Percentiles rank a stretch among this genome's conserved stretches.
Conservation (phyloP, 129 eudicot species). For the Artemisia tridentata region DNA sequence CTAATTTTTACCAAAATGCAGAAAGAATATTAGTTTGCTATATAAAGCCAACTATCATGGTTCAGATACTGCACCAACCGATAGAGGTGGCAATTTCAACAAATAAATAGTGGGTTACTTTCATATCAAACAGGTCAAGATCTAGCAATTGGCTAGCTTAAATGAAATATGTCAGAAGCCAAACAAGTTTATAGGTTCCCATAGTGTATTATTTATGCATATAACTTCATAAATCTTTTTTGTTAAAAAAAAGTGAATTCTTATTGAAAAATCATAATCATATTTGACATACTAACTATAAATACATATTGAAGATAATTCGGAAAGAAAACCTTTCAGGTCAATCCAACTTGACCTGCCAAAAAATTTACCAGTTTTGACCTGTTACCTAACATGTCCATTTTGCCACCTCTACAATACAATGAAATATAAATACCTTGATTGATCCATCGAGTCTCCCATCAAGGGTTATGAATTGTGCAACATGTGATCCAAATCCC, state of each 20-base stretch:
- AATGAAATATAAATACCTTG: constrained; percentile 44
- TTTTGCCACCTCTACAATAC: constrained; percentile 6
- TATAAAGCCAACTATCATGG: neutral
- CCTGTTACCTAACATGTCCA: constrained; percentile 6
- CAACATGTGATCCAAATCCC: constrained; percentile 95
- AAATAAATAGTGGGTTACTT: neutral
- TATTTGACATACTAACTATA: neutral
- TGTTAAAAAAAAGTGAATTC: neutral
- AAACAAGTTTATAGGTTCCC: neutral
- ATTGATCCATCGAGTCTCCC: constrained; percentile 87
- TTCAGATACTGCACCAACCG: neutral
- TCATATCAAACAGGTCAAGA: neutral
- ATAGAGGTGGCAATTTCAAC: neutral
- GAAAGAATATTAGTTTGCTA: neutral
- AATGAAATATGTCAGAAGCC: too few relatives aligned
- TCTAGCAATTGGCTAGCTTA: too few relatives aligned
- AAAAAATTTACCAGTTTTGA: neutral
- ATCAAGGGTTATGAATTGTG: constrained; percentile 82
- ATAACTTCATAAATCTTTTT: neutral
- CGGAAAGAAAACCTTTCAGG: neutral
- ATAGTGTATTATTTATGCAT: neutral
- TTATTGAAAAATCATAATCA: neutral
- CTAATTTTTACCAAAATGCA: neutral
- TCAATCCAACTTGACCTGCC: neutral
- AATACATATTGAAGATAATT: neutral